Evolutionary conservation across 2,329 filamentous ascomycete genomes (phyloP), one percentile per base, ranked within the genome.

Genomic region (Dothistroma septosporum): DNA sequence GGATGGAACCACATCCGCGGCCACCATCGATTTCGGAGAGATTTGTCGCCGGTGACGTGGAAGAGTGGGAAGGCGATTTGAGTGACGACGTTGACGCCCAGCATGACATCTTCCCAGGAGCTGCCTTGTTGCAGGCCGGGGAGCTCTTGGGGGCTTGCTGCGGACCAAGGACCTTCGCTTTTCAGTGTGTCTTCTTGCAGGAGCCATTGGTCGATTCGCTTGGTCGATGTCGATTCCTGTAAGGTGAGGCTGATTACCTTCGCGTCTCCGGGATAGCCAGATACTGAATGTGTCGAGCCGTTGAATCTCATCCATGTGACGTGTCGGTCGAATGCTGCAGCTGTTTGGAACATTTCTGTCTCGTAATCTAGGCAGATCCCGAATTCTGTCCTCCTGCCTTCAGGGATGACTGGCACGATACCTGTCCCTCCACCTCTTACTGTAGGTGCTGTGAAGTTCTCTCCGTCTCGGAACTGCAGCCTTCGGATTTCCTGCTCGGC

Each of bases 401-500:
- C 49, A 2, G 59, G 59, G 11, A 68, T 65, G 7, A 61, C 53
- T 4, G 62, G 66, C 11, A 68, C 41, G 12, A 58, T 52, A 1
- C 62, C 64, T 14, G 37, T n/a, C 4, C 47, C 50, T 11, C 55
- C 60, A 11, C 57, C 46, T 4, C 35, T 47, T 10, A 61, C 21
- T 16, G 56, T 47, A 3, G 60, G 63, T 4, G 46, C 47, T 21
- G 47, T 37, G 19, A 59, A 61, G 14, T 59, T 47, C 12, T 46
- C 53, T 7, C 59, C 60, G 21, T 64, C 57, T 2, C 57, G 56
- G 10, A 66, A 46, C 16, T 61, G 59, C 35, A 53, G 31, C 12
- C 49, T 78, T n/a, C 61, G 68, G 53, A 78, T 78, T 68, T 84
- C 82, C 67, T 85, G 83, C 49, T 80, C 76, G 22, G 79, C 81